These are phyloP conservation scores for Leccinum subgranulosum DNA, from an alignment of 768 basidiomycete species.

Conservation along the genomic window DNA sequence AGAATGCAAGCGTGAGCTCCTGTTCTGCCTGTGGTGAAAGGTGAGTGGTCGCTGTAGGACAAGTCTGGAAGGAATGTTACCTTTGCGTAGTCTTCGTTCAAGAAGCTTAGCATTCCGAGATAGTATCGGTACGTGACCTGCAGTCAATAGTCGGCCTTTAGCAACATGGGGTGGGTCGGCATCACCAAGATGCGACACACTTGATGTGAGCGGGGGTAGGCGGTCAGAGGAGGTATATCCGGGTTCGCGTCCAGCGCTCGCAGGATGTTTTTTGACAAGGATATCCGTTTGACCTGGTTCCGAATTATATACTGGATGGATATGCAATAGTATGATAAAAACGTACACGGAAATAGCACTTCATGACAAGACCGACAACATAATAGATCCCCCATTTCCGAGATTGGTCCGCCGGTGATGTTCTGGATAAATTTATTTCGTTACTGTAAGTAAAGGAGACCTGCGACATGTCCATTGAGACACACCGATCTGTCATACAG, in stretches of 20 bases:
- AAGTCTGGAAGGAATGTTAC: constrained; percentile 34
- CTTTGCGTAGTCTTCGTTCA: constrained; percentile 89
- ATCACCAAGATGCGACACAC: constrained; percentile 38
- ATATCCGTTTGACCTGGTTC: constrained; percentile 81
- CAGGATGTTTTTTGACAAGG: constrained; percentile 87
- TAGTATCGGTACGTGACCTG: constrained; percentile 96
- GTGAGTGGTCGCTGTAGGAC: neutral
- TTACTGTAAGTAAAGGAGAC: neutral
- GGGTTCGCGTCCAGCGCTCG: constrained; percentile 82
- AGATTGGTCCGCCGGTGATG: constrained; percentile 67
- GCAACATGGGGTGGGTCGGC: neutral
- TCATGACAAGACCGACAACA: constrained; percentile 85
- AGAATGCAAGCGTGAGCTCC: constrained; percentile 83
- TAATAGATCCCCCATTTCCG: constrained; percentile 93
- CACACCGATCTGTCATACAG: constrained; percentile 81
- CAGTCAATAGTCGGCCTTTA: constrained; percentile 17
- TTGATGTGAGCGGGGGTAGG: constrained; percentile 85
- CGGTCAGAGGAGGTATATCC: constrained; percentile 74
- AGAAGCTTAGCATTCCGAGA: constrained; percentile 89
- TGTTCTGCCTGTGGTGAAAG: constrained; percentile 62
- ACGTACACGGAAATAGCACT: constrained; percentile 90
- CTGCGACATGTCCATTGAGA: neutral
- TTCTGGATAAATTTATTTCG: constrained; percentile 34
- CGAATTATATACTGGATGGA: neutral
- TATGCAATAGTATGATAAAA: neutral